phyloP scores from a whole-genome alignment of 2,329 filamentous ascomycete genomes.

The Xylariaceae sp. region DNA sequence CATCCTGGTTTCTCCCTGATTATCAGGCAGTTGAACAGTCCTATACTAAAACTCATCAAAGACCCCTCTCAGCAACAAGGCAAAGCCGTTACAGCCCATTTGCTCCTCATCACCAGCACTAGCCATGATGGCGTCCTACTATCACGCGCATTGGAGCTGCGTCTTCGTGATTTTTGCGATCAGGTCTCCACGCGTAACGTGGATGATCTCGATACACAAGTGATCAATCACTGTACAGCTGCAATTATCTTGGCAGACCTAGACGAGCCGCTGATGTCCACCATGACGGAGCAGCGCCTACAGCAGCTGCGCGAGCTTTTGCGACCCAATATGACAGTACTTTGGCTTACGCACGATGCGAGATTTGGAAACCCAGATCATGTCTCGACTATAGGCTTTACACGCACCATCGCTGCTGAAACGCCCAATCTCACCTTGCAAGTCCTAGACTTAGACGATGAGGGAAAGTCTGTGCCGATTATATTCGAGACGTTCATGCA shows the following conservation, averaged over 20 bases:
- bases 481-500: conserved; percentile 26
- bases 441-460: conserved; percentile 32
- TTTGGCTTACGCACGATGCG: conserved; percentile 33
- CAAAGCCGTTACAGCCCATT: conserved; percentile 22
- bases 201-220: conserved; percentile 29
- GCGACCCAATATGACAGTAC: conserved; percentile 23
- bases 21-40: conserved; percentile 39
- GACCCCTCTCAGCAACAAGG: conserved; percentile 11
- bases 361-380: conserved; percentile 29
- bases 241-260: conserved; percentile 43
- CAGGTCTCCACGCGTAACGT: conserved; percentile 19
- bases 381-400: conserved; percentile 36
- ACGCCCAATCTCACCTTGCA: conserved; percentile 33
- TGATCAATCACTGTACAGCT: conserved; percentile 33
- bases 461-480: conserved; percentile 5
- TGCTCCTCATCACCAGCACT: conserved; percentile 40
- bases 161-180: conserved; percentile 28
- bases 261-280: conserved; percentile 38
- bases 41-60: conserved; percentile 26
- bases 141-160: conserved; percentile 17
- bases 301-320: conserved; percentile 30
- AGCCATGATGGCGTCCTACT: conserved; percentile 20
- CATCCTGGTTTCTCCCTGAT: conserved; percentile 40
- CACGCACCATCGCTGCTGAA: conserved; percentile 37
- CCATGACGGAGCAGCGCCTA: conserved; percentile 39